Conservation (phyloP, 257 asterid genomes). For the Nicotiana otophora region DNA sequence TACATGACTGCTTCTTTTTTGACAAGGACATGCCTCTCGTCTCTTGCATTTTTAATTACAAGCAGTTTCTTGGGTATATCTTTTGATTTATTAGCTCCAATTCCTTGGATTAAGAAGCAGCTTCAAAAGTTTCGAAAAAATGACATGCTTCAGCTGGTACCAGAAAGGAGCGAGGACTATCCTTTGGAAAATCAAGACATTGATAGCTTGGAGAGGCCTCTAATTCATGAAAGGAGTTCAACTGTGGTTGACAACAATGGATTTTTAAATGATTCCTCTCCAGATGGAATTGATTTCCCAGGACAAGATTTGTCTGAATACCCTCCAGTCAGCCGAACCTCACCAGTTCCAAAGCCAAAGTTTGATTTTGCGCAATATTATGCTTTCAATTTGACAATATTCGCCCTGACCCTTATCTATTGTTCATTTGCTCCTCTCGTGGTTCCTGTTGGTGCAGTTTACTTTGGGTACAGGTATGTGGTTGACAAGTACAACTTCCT, state of each 20-base stretch:
- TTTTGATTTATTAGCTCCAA: conserved; percentile 82
- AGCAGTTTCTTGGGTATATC: conserved; percentile 96
- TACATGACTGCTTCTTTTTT: conserved; percentile 74
- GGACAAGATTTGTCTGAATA: conserved; percentile 79
- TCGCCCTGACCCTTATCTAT: conserved; percentile 85
- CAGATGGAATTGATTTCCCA: conserved; percentile 39
- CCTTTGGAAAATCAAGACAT: conserved; percentile 55
- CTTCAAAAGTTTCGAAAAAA: conserved; percentile 76
- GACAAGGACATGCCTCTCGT: conserved; percentile 86
- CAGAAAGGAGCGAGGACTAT: conserved; percentile 73
- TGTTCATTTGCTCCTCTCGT: conserved; percentile 90
- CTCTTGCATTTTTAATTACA: conserved; percentile 85
- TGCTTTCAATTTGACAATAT: conserved; percentile 94
- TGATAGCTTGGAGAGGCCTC: conserved; percentile 64
- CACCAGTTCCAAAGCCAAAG: conserved; percentile 89
- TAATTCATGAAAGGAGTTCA: conserved; percentile 52
- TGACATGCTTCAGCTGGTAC: conserved; percentile 95
- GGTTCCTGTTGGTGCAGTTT: conserved; percentile 87
- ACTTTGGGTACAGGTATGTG: conserved; percentile 88
- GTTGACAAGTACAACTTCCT: conserved; percentile 97
- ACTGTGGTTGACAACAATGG: conserved; percentile 41
- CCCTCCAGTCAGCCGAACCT: conserved; percentile 92
- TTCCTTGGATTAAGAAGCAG: conserved; percentile 96
- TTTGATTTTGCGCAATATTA: conserved; percentile 95
- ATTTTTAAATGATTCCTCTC: conserved; percentile 38